Conservation (phyloP, 179 eudicot genomes). For the Patellifolia procumbens region DNA sequence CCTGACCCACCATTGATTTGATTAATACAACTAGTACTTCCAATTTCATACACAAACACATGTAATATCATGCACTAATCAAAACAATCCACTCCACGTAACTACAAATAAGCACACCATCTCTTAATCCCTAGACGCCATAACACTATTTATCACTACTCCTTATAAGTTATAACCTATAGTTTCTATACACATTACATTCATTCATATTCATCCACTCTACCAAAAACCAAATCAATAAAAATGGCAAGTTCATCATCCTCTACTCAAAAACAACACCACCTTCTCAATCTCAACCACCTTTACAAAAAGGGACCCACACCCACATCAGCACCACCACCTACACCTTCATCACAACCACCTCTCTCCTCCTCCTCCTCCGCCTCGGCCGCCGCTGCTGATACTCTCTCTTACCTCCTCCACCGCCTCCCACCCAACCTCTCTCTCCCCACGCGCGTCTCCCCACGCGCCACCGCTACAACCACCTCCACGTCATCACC, state of each 20-base stretch:
- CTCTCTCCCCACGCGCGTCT: conserved; percentile 50
- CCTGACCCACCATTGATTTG: no score
- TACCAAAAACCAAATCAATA: background rate
- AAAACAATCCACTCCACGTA: background rate
- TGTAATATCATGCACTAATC: no score
- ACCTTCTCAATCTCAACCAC: conserved; percentile 35
- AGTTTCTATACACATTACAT: no score
- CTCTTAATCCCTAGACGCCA: background rate
- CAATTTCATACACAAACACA: background rate
- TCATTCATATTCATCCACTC: background rate
- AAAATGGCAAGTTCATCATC: conserved; percentile 36
- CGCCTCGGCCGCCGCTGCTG: conserved; percentile 32
- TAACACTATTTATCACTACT: background rate
- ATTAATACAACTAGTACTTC: background rate
- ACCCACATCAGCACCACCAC: conserved; percentile 74
- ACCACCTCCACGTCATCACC: conserved; percentile 25
- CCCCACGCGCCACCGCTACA: conserved; percentile 43
- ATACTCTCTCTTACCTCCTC: conserved; percentile 55
- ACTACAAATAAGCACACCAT: background rate
- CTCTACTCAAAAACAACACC: conserved; percentile 20
- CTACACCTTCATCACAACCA: conserved; percentile 67
- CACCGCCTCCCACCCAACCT: conserved; percentile 69
- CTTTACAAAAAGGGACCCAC: conserved; percentile 26
- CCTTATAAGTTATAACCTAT: no score
- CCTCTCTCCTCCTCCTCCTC: conserved; percentile 34